Evolutionary conservation across 345 rosid species (phyloP), one percentile per base, ranked within the genome.

Genomic region (Lumnitzera racemosa): DNA sequence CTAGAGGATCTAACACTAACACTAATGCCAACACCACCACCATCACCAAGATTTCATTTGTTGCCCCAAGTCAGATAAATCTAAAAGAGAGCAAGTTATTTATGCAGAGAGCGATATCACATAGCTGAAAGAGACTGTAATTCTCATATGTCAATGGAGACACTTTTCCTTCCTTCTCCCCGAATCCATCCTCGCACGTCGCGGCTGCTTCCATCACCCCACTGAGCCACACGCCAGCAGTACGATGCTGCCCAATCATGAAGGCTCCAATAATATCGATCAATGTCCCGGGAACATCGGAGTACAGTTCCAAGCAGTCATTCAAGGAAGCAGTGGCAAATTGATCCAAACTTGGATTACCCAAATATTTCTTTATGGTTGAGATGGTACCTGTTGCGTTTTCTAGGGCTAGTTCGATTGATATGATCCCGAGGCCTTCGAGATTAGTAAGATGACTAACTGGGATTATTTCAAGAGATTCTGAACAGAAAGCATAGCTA

Each of bases 151-250:
- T 62, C 66, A 83, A 51, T 2, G 85, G 89, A 63, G 78, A 83
- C 51, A 31, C 70, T 17, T 61, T 67, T 56, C 74, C 79, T 68
- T 63, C 74, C 67, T 58, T 79, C 47, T 79, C 73, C 15, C 12
- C 9, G 41, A 85, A 83, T 55, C 88, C 83, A 43, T 74, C 76
- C 70, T 88, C 89, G 47, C 91, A 85, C 0, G 79, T 77, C 9
- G 52, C 57, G 6, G 86, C 66, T 0, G 75, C 74, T 55, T 80
- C 79, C 84, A 81, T 78, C 24, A 79, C 86, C 2, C 80, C 79
- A 52, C 65, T 78, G 51, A 85, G 57, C 86, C 76, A 64, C 54
- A 55, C 59, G 17, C 56, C 67, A 3, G 82, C 83, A 2, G 49
- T 53, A 5, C 47, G 69, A 17, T 63, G 76, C 52, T 74, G 70